Percentiles rank a stretch among this genome's conserved stretches.
phyloP scores from a whole-genome alignment of 345 rosid species.

The Firmiana major region DNA sequence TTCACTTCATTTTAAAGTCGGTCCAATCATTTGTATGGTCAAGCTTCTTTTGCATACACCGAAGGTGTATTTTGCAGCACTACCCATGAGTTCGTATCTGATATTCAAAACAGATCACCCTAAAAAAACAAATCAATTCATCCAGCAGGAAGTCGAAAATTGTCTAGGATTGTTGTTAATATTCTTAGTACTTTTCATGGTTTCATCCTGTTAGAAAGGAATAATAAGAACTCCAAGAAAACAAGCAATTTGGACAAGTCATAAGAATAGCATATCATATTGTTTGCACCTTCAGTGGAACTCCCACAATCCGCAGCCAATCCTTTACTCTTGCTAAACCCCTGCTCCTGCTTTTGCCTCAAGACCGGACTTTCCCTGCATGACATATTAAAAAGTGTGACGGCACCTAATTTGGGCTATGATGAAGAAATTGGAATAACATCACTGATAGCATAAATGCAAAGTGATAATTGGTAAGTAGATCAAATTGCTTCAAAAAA shows the following conservation, averaged over 20 bases:
- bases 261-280: conserved; percentile 6
- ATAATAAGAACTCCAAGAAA: background rate
- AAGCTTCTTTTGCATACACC: background rate
- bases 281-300: conserved; percentile 31
- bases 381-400: conserved; percentile 3
- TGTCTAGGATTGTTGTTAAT: background rate
- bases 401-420: background rate
- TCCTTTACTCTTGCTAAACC: conserved; percentile 32
- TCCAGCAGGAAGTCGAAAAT: background rate
- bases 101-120: background rate
- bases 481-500: background rate
- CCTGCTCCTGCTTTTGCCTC: conserved; percentile 64
- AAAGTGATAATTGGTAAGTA: background rate
- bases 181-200: background rate
- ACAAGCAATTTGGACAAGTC: background rate
- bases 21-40: background rate
- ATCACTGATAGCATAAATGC: background rate
- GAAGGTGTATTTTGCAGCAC: too few relatives aligned
- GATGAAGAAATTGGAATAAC: background rate
- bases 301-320: conserved; percentile 7
- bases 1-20: background rate
- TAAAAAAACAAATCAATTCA: background rate
- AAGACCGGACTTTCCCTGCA: conserved; percentile 57
- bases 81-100: background rate
- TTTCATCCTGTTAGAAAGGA: background rate